phyloP scores from a whole-genome alignment of 345 rosid species.

The Ailanthus altissimus region DNA sequence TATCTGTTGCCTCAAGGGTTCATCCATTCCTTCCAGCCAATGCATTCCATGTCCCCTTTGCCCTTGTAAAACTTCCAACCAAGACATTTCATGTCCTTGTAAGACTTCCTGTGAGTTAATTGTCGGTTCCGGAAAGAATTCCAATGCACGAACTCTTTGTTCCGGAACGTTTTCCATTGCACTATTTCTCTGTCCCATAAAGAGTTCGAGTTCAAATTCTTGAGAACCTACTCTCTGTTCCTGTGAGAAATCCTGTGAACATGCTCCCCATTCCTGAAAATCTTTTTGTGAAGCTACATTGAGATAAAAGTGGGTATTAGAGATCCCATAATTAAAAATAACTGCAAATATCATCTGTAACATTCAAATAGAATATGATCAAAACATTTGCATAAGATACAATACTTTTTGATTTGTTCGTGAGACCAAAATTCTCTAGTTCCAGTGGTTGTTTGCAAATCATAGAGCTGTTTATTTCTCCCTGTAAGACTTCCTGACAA shows the following conservation, averaged over 20 bases:
- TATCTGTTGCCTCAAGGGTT: not conserved
- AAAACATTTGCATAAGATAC: not conserved
- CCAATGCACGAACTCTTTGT: not conserved
- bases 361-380: not conserved
- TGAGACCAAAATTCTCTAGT: not conserved
- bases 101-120: not conserved
- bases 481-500: no score
- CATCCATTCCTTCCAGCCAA: not conserved
- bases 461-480: no score
- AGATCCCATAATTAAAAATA: not conserved
- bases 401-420: not conserved
- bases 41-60: no score
- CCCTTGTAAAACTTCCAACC: not conserved
- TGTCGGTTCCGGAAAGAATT: not conserved
- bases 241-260: not conserved
- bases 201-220: not conserved
- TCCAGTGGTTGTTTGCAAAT: not conserved
- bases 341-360: no score
- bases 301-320: not conserved
- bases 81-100: not conserved
- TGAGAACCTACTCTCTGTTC: not conserved
- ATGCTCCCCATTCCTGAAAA: not conserved
- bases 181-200: not conserved
- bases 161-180: not conserved
- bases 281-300: not conserved